phyloP scores from a whole-genome alignment of 1,139 yeast genomes.

The Suhomyces anneliseae region DNA sequence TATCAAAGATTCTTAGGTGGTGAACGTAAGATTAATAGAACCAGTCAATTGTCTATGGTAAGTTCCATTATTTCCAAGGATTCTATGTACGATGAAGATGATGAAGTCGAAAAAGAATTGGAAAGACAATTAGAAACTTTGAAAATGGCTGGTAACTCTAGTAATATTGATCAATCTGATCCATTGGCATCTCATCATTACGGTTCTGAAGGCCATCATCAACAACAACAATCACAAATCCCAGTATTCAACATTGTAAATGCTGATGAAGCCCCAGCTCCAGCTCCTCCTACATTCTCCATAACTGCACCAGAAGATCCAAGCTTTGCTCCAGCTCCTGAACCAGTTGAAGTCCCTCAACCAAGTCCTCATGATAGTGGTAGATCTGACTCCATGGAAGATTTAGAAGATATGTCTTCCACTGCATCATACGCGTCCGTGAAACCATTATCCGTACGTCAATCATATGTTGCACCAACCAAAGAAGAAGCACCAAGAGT shows the following conservation, averaged over 20 bases:
- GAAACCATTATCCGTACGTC: constrained; percentile 28
- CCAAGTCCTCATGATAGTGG: constrained; percentile 3
- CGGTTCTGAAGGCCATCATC: background rate
- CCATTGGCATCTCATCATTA: background rate
- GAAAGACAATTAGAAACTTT: constrained; percentile 41
- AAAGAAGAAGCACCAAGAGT: constrained; percentile 2
- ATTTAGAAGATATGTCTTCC: constrained; percentile 13
- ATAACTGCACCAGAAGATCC: constrained; percentile 3
- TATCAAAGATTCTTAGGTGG: constrained; percentile 31
- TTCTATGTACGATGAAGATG: constrained; percentile 27
- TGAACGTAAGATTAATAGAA: constrained; percentile 17
- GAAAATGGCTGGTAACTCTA: constrained; percentile 28
- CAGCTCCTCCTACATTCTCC: background rate
- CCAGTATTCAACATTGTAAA: constrained; percentile 21
- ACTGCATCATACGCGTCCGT: constrained; percentile 24
- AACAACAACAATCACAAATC: constrained; percentile 3
- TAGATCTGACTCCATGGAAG: constrained; percentile 13
- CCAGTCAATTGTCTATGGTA: constrained; percentile 44
- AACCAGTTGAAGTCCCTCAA: background rate
- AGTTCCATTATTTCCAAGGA: constrained; percentile 46
- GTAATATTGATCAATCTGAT: constrained; percentile 1
- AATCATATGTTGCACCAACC: constrained; percentile 12
- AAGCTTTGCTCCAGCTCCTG: background rate
- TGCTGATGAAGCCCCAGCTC: constrained; percentile 6
- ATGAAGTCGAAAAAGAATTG: constrained; percentile 41